Evolutionary conservation across 768 basidiomycete species (phyloP).

Genomic region (Rhodosporidiobolus odoratus): DNA sequence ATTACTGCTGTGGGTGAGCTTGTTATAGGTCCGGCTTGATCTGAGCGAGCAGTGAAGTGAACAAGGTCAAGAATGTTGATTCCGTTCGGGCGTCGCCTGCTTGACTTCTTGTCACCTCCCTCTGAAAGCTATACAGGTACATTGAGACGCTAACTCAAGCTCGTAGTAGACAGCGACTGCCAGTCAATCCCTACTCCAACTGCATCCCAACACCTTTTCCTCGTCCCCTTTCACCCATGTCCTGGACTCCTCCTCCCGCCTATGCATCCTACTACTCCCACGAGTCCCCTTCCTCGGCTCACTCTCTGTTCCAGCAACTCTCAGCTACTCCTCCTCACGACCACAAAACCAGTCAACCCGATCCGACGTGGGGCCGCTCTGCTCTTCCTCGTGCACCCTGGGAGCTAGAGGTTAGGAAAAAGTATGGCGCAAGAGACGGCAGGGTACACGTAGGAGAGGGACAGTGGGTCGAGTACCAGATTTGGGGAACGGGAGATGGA

Average conservation of each 20-base stretch:
- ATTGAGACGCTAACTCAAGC: too few species aligned
- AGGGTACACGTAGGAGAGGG: conserved; percentile 2
- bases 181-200: too few species aligned
- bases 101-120: too few species aligned
- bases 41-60: too few species aligned
- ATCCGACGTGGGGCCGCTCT: conserved; percentile 33
- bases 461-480: conserved; percentile 39
- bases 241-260: conserved; percentile 3
- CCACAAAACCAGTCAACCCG: background rate
- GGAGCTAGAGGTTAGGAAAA: conserved; percentile 16
- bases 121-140: too few species aligned
- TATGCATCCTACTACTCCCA: conserved; percentile 17
- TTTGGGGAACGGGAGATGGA: conserved; percentile 32
- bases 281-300: conserved; percentile 5
- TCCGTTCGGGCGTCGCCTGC: too few species aligned
- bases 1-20: too few species aligned
- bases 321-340: conserved; percentile 1
- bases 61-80: too few species aligned
- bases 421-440: conserved; percentile 20
- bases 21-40: too few species aligned
- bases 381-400: conserved; percentile 21
- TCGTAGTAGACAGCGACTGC: too few species aligned
- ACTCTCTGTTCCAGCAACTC: background rate
- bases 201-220: too few species aligned
- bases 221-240: background rate